Evolutionary conservation across 2,329 filamentous ascomycete genomes (phyloP).

Genomic region (Daldinia eschscholtzii): DNA sequence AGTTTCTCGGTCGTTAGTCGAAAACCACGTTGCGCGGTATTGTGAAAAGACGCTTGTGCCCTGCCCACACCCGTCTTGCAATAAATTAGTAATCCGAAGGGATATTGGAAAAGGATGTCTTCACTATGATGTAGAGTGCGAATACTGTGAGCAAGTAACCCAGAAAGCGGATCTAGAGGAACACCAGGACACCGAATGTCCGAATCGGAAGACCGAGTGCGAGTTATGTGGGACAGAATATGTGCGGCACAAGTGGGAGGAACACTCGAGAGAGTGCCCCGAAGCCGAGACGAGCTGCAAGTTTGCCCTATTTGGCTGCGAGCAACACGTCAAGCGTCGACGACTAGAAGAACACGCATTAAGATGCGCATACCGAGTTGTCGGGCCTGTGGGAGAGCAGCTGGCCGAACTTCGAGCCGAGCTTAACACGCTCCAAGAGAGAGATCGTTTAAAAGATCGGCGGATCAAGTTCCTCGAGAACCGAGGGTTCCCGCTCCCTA

Average conservation of each 20-base stretch:
- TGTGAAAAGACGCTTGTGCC: conserved; percentile 68
- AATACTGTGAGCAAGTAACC: conserved; percentile 65
- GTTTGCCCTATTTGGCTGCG: conserved; percentile 64
- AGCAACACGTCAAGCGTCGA: conserved; percentile 55
- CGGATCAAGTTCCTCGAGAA: conserved; percentile 60
- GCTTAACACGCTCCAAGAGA: conserved; percentile 59
- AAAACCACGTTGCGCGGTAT: conserved; percentile 67
- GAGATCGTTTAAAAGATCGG: conserved; percentile 57
- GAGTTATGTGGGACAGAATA: conserved; percentile 62
- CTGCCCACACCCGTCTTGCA: conserved; percentile 68
- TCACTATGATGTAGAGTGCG: conserved; percentile 65
- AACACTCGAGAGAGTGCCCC: conserved; percentile 63
- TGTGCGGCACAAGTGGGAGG: conserved; percentile 59
- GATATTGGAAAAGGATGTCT: conserved; percentile 66
- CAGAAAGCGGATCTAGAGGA: conserved; percentile 62
- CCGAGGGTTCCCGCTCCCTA: conserved; percentile 49
- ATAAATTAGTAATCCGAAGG: conserved; percentile 64
- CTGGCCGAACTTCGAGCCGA: conserved; percentile 64
- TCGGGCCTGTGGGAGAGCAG: conserved; percentile 62
- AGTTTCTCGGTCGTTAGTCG: conserved; percentile 66
- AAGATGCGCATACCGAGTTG: conserved; percentile 65
- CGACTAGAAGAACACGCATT: conserved; percentile 60
- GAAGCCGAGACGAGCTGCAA: conserved; percentile 59
- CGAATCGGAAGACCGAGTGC: conserved; percentile 63
- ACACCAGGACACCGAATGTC: conserved; percentile 60